A percentile compares a stretch with the other conserved stretches of the same genome.
Conservation (phyloP, 305 asterid genomes). For the Fraxinus ornus region DNA sequence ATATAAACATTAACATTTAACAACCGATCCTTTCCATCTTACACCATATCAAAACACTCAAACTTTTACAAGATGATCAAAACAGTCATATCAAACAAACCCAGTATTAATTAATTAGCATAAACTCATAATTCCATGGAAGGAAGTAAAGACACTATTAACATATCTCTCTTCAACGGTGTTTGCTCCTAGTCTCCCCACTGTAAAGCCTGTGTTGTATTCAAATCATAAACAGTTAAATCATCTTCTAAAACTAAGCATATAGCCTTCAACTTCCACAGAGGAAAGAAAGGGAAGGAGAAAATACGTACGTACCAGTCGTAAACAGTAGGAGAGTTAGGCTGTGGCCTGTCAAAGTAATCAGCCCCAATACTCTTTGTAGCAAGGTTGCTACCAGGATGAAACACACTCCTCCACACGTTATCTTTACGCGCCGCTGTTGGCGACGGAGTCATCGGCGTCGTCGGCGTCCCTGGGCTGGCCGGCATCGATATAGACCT, state of each 20-base stretch:
- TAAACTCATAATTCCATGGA: too few species aligned
- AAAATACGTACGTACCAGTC: neutral
- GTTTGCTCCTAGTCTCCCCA: neutral
- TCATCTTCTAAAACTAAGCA: neutral
- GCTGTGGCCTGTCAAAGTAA: conserved; percentile 70
- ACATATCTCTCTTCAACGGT: neutral
- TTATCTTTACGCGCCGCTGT: conserved; percentile 53
- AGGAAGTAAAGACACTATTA: neutral
- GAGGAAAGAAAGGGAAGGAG: too few species aligned
- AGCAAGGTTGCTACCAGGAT: conserved; percentile 86
- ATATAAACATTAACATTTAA: too few species aligned
- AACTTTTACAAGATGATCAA: too few species aligned
- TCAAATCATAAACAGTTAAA: too few species aligned
- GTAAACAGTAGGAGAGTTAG: neutral
- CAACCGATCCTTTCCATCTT: too few species aligned
- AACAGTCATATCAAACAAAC: too few species aligned
- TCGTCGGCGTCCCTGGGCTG: conserved; percentile 36
- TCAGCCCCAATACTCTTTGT: conserved; percentile 65
- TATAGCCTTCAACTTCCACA: too few species aligned
- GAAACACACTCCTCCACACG: conserved; percentile 95
- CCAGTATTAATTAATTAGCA: too few species aligned
- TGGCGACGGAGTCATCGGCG: conserved; percentile 33
- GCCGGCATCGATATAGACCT: conserved; percentile 63
- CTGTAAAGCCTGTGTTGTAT: neutral
- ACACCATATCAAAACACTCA: too few species aligned